Evolutionary conservation across 306 rosid genomes (phyloP).

Genomic region (Cucumis melo): DNA sequence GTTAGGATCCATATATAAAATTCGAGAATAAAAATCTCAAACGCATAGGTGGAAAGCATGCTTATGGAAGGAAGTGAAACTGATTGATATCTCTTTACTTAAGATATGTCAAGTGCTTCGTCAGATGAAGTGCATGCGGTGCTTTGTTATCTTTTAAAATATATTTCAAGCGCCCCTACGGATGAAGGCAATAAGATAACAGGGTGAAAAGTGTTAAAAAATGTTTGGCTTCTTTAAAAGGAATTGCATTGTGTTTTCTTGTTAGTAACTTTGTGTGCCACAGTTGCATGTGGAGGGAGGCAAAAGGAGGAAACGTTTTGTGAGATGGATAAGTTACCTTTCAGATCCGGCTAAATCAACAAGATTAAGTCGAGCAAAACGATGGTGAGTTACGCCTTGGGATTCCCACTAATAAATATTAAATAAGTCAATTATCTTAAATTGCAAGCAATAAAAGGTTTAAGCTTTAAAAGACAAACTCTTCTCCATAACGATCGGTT

Average conservation of each 20-base stretch:
- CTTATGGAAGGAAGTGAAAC: background rate
- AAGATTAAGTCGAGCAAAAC: slow-evolving; percentile 90
- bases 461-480: background rate
- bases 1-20: slow-evolving; percentile 8
- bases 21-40: background rate
- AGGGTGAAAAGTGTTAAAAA: background rate
- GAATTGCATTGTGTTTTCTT: background rate
- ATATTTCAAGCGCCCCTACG: background rate
- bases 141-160: background rate
- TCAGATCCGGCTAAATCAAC: slow-evolving; percentile 99
- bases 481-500: background rate
- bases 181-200: background rate
- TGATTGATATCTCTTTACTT: background rate
- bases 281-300: background rate
- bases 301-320: background rate
- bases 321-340: slow-evolving; percentile 35
- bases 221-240: background rate
- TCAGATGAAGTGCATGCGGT: background rate
- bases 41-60: background rate
- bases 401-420: slow-evolving; percentile 73
- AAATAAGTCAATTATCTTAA: background rate
- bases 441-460: slow-evolving; percentile 10
- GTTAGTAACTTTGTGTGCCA: background rate
- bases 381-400: slow-evolving; percentile 88
- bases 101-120: too few species aligned